Base-by-base conservation (phyloP, 495 filamentous ascomycete genomes). In the Penicillium pancosmium region DNA sequence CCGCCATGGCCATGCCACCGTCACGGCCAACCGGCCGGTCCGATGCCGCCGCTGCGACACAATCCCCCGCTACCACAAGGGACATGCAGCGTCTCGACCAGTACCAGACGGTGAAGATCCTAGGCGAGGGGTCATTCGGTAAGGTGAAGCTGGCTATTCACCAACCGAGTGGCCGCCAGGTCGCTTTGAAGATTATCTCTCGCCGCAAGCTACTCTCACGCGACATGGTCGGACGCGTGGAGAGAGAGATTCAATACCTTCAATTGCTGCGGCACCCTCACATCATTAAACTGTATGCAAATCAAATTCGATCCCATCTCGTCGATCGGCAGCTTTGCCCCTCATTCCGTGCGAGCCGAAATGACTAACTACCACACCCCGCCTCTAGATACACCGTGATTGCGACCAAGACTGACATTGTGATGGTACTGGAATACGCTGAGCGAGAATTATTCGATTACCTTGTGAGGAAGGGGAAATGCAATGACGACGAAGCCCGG, bases 351-450 rank as follows among this genome's bases (percentile, higher is more conserved):
- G 10, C 8, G 34, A 18, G 23, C 16, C 15, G n/a, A 59, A 33
- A 49, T 50, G 34, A 43, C 48, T 54, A 50, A 69, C 38, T 43
- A 25, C 46, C 23, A 23, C 21, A 40, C 19, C 53, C 60, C 46
- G 35, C 12, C 27, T 18, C 50, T 64, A 94, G 91, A 52, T 97
- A 92, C 73, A 98, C 93, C 46, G 94, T 98, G 58, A 97, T 98
- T 71, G 96, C 93, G 46, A 97, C 92, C 21, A 83, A 88, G 34
- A 81, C 81, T 50, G 94, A 98, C 70, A 98, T 98, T 73, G 92
- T 97, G 70, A 98, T 98, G 94, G 94, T 98, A 15, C 84, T 98
- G 54, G 94, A 98, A 76, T 98, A 93, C 74, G 94, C 94, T 44
- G 94, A 94, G 52, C 91, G 90, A 40, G 94, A 98, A 74, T 80